phyloP scores from a whole-genome alignment of 768 basidiomycete species.

The Leccinum uliginosum region DNA sequence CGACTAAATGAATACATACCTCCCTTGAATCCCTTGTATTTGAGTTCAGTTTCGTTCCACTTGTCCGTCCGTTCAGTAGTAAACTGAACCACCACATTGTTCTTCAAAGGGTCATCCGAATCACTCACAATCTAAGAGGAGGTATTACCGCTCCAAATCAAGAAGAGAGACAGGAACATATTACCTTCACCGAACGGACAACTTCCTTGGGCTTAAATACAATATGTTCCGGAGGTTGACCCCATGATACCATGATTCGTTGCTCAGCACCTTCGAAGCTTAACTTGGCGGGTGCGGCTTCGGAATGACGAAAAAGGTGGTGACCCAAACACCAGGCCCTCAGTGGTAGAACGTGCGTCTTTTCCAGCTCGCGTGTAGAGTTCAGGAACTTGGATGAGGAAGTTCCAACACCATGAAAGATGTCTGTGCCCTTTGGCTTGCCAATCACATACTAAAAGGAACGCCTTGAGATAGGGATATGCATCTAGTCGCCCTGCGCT shows the following conservation, averaged over 20 bases:
- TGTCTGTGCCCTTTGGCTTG: not conserved
- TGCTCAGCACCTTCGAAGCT: conserved; percentile 6
- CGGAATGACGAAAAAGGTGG: conserved; percentile 13
- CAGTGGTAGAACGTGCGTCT: conserved; percentile 14
- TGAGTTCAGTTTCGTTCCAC: conserved; percentile 10
- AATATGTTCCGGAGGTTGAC: conserved; percentile 6
- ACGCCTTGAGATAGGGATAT: conserved; percentile 2
- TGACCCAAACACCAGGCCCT: conserved; percentile 27
- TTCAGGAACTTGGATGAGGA: conserved; percentile 27
- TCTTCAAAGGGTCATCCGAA: not conserved
- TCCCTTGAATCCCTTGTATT: conserved; percentile 18
- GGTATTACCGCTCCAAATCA: not conserved
- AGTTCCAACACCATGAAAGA: conserved; percentile 20
- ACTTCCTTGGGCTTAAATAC: conserved; percentile 17
- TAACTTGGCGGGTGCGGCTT: conserved; percentile 9
- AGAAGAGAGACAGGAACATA: not conserved
- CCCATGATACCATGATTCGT: conserved; percentile 9
- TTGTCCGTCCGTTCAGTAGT: not conserved
- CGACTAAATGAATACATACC: conserved; percentile 16
- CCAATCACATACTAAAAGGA: conserved; percentile 5
- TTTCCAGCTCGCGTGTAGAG: conserved; percentile 10
- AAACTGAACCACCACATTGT: conserved; percentile 23
- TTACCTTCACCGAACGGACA: conserved; percentile 14
- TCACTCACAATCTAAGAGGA: conserved; percentile 24
- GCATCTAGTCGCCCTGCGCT: conserved; percentile 2